Conservation (phyloP, 2,329 filamentous ascomycete genomes). For the Bipolaris oryzae region DNA sequence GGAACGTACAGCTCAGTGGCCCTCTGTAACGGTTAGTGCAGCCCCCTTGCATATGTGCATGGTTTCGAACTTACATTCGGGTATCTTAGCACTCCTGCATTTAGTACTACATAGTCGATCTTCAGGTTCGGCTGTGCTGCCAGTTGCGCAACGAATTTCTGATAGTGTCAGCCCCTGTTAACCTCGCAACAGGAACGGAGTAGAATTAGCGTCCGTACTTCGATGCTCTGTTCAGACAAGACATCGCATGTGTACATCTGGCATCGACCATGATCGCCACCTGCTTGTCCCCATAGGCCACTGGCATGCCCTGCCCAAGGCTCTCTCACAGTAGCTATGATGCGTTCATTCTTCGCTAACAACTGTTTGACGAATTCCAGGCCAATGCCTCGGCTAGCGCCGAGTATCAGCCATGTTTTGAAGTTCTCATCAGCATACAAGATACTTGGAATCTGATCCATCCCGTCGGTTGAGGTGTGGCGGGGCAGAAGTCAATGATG, state of each 20-base stretch:
- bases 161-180: background rate
- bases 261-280: conserved; percentile 54
- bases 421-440: conserved; percentile 50
- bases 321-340: conserved; percentile 60
- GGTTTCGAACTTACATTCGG: conserved; percentile 56
- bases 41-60: conserved; percentile 15
- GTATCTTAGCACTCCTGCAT: conserved; percentile 63
- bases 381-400: conserved; percentile 57
- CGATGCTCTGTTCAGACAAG: conserved; percentile 59
- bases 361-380: conserved; percentile 61
- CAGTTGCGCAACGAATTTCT: conserved; percentile 54
- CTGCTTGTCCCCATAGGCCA: conserved; percentile 50
- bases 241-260: conserved; percentile 60
- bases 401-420: conserved; percentile 56
- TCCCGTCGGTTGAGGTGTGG: conserved; percentile 27
- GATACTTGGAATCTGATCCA: conserved; percentile 53
- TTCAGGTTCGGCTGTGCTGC: conserved; percentile 50
- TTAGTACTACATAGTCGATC: conserved; percentile 62
- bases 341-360: conserved; percentile 54
- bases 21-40: conserved; percentile 50
- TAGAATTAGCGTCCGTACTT: conserved; percentile 32
- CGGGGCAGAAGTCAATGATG: conserved; percentile 22
- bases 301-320: conserved; percentile 49
- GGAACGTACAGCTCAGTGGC: conserved; percentile 57
- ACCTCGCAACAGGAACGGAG: background rate